Conservation (phyloP, 805 yeast genomes). For the Peterozyma xylosa region DNA sequence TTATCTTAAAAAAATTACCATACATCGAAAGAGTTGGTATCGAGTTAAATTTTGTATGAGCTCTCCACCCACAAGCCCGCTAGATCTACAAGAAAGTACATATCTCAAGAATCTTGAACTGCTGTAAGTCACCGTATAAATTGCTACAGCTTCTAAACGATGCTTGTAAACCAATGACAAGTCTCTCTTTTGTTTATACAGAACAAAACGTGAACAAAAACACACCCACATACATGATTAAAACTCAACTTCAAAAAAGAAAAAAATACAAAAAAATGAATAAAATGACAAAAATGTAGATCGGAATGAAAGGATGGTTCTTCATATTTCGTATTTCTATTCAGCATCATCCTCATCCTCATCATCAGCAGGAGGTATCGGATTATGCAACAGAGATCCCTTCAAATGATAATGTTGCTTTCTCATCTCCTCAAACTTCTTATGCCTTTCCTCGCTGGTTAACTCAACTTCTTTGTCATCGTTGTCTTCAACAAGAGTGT, state of each 20-base stretch:
- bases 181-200: too few species aligned
- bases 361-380: constrained; percentile 25
- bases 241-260: background rate
- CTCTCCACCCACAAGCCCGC: too few species aligned
- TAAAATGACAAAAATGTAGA: background rate
- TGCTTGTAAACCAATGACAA: too few species aligned
- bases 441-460: constrained; percentile 56
- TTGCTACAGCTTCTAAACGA: too few species aligned
- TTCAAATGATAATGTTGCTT: constrained; percentile 69
- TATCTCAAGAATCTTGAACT: too few species aligned
- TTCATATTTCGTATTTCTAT: background rate
- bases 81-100: too few species aligned
- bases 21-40: too few species aligned
- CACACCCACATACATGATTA: too few species aligned
- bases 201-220: too few species aligned
- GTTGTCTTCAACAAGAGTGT: constrained; percentile 24
- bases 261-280: background rate
- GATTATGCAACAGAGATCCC: constrained; percentile 38
- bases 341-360: constrained; percentile 16
- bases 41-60: too few species aligned
- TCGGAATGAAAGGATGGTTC: background rate
- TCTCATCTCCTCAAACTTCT: constrained; percentile 67
- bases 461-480: constrained; percentile 29
- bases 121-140: too few species aligned
- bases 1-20: too few species aligned